Percentiles rank a stretch among this genome's conserved stretches.
phyloP scores from a whole-genome alignment of 805 yeast genomes.

The Yarrowia sp. region DNA sequence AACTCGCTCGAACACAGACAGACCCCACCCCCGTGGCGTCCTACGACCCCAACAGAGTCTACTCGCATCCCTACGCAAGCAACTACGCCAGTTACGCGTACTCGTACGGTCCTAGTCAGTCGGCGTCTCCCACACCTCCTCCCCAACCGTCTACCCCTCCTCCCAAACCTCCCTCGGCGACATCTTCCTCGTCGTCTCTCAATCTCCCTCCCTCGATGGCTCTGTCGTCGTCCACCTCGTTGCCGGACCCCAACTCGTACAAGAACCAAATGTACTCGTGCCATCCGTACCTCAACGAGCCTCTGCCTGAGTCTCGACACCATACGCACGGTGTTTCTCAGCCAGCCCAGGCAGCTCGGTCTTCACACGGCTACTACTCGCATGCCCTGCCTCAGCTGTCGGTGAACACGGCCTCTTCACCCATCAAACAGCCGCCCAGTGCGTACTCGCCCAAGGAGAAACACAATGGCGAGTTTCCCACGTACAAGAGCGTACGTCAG shows the following conservation, averaged over 20 bases:
- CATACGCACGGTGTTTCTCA: constrained; percentile 33
- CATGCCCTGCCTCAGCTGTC: constrained; percentile 34
- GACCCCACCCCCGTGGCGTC: constrained; percentile 13
- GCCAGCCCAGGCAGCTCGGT: constrained; percentile 31
- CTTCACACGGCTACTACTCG: constrained; percentile 32
- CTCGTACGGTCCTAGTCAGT: constrained; percentile 1
- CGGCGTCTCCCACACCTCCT: constrained; percentile 11
- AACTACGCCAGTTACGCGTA: constrained; percentile 26
- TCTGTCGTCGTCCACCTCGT: constrained; percentile 1
- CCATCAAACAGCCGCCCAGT: constrained; percentile 31
- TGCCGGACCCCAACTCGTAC: constrained; percentile 22
- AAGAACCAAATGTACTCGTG: constrained; percentile 28
- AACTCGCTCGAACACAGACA: constrained; percentile 40
- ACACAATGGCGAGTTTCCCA: constrained; percentile 28
- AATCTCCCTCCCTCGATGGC: constrained; percentile 2
- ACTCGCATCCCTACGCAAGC: constrained; percentile 35
- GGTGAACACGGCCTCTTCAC: constrained; percentile 32
- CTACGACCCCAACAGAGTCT: constrained; percentile 42
- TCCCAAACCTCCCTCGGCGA: background rate
- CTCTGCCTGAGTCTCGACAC: constrained; percentile 31
- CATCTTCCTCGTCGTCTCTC: constrained; percentile 11
- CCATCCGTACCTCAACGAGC: constrained; percentile 32
- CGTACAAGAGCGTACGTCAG: constrained; percentile 6
- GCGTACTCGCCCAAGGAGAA: constrained; percentile 26
- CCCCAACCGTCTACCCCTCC: constrained; percentile 1